phyloP scores from a whole-genome alignment of 352 stramenopile genomes.

The Thalassiosira pacifica region DNA sequence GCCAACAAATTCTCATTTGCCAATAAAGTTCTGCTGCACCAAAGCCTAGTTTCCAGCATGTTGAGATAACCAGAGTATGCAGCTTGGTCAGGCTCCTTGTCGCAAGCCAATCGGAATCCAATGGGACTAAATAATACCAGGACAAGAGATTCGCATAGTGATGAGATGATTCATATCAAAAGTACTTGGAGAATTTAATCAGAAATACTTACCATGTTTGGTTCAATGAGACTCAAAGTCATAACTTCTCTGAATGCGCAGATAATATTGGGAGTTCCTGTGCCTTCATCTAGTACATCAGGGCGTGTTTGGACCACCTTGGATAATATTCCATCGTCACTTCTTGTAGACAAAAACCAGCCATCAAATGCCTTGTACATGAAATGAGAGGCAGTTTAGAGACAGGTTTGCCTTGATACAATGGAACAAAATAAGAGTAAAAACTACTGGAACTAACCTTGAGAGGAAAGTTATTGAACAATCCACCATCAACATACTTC shows the following conservation, averaged over 20 bases:
- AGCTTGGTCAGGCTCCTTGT: neutral
- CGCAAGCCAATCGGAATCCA: neutral
- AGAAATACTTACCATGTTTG: conserved; percentile 10
- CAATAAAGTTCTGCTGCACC: neutral
- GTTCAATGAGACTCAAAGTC: neutral
- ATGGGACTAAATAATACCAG: neutral
- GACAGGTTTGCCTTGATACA: too few species aligned
- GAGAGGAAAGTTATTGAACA: conserved; percentile 20
- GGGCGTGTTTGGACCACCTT: neutral
- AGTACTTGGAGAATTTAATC: neutral
- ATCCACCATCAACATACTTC: neutral
- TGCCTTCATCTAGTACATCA: neutral
- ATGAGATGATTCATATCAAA: neutral
- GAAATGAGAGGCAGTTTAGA: neutral
- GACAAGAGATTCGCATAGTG: neutral
- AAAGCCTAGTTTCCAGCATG: neutral
- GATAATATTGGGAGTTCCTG: neutral
- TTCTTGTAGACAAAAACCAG: neutral
- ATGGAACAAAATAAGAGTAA: too few species aligned
- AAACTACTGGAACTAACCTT: too few species aligned
- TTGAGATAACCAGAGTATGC: neutral
- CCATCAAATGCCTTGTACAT: conserved; percentile 19
- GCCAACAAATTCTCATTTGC: neutral
- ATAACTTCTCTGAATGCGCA: neutral
- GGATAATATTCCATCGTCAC: neutral